Evolutionary conservation across 495 filamentous ascomycete species (phyloP).

Genomic region (Immersiella caudata): DNA sequence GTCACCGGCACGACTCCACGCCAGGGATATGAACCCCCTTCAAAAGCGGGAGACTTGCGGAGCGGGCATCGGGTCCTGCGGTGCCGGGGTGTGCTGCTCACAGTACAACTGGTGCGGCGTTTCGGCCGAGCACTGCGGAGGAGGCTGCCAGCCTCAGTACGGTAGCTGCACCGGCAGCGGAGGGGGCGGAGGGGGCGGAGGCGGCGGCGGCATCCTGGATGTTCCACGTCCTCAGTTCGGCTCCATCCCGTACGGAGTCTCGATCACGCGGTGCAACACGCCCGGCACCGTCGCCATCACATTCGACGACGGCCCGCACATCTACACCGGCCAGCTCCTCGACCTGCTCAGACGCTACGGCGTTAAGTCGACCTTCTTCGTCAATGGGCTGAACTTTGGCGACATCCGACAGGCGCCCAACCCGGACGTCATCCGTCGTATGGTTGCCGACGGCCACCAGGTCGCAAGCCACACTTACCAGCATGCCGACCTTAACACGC

Average conservation of each 20-base stretch:
- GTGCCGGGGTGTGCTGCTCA: conserved; percentile 9
- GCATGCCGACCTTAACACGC: conserved; percentile 34
- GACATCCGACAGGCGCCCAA: conserved; percentile 32
- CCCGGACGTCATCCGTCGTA: conserved; percentile 19
- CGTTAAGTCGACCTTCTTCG: conserved; percentile 68
- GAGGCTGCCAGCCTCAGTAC: conserved; percentile 14
- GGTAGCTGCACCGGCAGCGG: conserved; percentile 3
- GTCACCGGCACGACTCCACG: too few species aligned
- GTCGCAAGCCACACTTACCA: conserved; percentile 34
- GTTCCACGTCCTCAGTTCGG: conserved; percentile 11
- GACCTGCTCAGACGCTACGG: conserved; percentile 28
- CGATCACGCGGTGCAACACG: conserved; percentile 56
- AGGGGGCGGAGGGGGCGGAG: neutral
- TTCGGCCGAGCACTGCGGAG: conserved; percentile 4
- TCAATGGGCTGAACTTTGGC: conserved; percentile 63
- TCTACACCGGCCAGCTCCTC: conserved; percentile 30
- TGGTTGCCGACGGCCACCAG: conserved; percentile 26
- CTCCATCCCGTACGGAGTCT: conserved; percentile 2
- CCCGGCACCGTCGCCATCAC: conserved; percentile 39
- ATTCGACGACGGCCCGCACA: conserved; percentile 42
- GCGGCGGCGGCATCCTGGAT: conserved; percentile 3
- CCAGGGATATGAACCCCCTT: neutral
- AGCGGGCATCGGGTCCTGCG: conserved; percentile 15
- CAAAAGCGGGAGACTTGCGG: conserved; percentile 17
- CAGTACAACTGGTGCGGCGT: conserved; percentile 16